Conservation (phyloP, 2,329 filamentous ascomycete species). For the Xylaria multiplex region DNA sequence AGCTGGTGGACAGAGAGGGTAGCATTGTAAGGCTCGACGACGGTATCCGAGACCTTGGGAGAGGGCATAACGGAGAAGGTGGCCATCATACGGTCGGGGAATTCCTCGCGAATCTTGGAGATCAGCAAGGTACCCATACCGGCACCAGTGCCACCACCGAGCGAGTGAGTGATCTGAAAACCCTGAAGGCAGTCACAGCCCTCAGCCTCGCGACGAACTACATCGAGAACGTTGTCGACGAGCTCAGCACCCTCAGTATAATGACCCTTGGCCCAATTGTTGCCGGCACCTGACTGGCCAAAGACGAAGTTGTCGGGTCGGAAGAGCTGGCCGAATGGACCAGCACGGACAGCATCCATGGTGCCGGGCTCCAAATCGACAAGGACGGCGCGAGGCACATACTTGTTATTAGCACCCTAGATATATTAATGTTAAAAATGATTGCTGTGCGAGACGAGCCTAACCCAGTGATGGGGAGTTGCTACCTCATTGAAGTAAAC, state of each 20-base stretch:
- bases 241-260: conserved; percentile 99
- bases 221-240: conserved; percentile 97
- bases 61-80: conserved; percentile 99
- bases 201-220: conserved; percentile 98
- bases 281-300: conserved; percentile 98
- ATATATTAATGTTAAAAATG: conserved; percentile 23
- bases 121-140: conserved; percentile 99
- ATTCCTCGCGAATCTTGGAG: conserved; percentile 99
- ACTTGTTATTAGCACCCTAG: conserved; percentile 96
- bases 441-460: not conserved
- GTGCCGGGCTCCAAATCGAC: conserved; percentile 99
- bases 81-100: conserved; percentile 99
- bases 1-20: conserved; percentile 99
- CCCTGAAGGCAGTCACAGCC: conserved; percentile 99
- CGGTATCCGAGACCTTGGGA: conserved; percentile 99
- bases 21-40: conserved; percentile 99
- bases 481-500: conserved; percentile 92
- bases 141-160: conserved; percentile 99
- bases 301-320: conserved; percentile 99
- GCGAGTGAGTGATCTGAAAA: conserved; percentile 99
- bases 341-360: conserved; percentile 98
- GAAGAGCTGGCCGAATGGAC: conserved; percentile 99
- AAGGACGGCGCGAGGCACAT: conserved; percentile 98
- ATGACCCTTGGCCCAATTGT: conserved; percentile 99
- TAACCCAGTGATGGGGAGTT: not conserved